Percentiles rank a stretch among this genome's conserved stretches.
Conservation (phyloP, 2,329 filamentous ascomycete genomes). For the Hypomyces rosellus region DNA sequence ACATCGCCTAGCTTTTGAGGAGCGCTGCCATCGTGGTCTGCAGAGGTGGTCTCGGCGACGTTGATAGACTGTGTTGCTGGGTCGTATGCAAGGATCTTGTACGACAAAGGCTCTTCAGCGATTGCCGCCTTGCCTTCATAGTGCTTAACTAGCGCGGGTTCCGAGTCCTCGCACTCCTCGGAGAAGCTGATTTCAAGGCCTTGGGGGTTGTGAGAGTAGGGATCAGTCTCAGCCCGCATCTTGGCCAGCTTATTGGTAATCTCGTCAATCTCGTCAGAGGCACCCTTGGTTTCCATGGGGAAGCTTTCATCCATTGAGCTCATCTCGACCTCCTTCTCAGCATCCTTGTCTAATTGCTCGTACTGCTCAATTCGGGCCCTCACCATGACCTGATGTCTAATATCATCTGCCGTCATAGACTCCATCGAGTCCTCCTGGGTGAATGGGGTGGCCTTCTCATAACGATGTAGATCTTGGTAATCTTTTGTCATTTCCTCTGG, state of each 20-base stretch:
- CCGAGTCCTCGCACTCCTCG: conserved; percentile 33
- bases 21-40: conserved; percentile 40
- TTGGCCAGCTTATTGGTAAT: conserved; percentile 4
- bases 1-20: conserved; percentile 54
- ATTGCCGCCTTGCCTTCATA: conserved; percentile 11
- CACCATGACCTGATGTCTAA: conserved; percentile 25
- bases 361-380: conserved; percentile 18
- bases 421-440: conserved; percentile 23
- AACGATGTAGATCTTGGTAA: conserved; percentile 37
- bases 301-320: conserved; percentile 39
- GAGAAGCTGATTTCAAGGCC: conserved; percentile 43
- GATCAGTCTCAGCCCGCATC: conserved; percentile 24
- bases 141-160: conserved; percentile 32
- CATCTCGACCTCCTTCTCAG: conserved; percentile 23
- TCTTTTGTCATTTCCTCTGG: conserved; percentile 31
- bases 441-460: conserved; percentile 30
- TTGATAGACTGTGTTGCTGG: conserved; percentile 50
- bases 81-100: conserved; percentile 64
- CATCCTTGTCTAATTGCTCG: conserved; percentile 7
- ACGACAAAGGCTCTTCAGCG: conserved; percentile 24
- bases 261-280: conserved; percentile 22
- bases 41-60: conserved; percentile 54
- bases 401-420: conserved; percentile 24
- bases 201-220: conserved; percentile 39
- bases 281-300: conserved; percentile 18